phyloP scores from a whole-genome alignment of 2,329 filamentous ascomycete species.

The Sclerotinia nivalis region DNA sequence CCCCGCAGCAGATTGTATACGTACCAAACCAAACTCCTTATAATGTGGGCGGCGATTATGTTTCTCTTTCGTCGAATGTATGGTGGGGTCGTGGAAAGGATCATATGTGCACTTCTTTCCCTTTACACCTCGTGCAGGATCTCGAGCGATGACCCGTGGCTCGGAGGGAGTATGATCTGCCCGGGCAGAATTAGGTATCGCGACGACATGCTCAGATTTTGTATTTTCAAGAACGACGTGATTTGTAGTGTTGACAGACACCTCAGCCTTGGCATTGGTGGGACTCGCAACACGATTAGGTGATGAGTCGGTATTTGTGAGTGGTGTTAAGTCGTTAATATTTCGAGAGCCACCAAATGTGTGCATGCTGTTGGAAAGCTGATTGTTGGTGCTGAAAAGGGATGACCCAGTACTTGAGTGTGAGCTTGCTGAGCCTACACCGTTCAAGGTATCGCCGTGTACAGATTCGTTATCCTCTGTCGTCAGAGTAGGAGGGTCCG shows the following conservation, averaged over 20 bases:
- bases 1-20: conserved; percentile 53
- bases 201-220: conserved; percentile 38
- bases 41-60: conserved; percentile 62
- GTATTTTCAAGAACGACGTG: conserved; percentile 35
- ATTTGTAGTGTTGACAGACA: conserved; percentile 43
- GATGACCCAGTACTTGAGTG: conserved; percentile 70
- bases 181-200: conserved; percentile 31
- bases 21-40: conserved; percentile 66
- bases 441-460: conserved; percentile 67
- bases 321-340: conserved; percentile 58
- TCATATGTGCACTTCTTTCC: conserved; percentile 63
- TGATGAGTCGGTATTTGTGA: conserved; percentile 67
- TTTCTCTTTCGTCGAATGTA: conserved; percentile 49
- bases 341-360: conserved; percentile 35
- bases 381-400: conserved; percentile 56
- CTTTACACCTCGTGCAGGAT: conserved; percentile 54
- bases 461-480: conserved; percentile 59
- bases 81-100: conserved; percentile 47
- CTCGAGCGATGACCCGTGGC: conserved; percentile 53
- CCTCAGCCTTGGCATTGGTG: conserved; percentile 41
- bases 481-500: conserved; percentile 32
- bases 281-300: conserved; percentile 60
- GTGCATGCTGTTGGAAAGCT: conserved; percentile 34
- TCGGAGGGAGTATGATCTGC: conserved; percentile 31
- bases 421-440: conserved; percentile 71